Conservation (phyloP, 2,329 filamentous ascomycete genomes). For the Claviceps arundinis region DNA sequence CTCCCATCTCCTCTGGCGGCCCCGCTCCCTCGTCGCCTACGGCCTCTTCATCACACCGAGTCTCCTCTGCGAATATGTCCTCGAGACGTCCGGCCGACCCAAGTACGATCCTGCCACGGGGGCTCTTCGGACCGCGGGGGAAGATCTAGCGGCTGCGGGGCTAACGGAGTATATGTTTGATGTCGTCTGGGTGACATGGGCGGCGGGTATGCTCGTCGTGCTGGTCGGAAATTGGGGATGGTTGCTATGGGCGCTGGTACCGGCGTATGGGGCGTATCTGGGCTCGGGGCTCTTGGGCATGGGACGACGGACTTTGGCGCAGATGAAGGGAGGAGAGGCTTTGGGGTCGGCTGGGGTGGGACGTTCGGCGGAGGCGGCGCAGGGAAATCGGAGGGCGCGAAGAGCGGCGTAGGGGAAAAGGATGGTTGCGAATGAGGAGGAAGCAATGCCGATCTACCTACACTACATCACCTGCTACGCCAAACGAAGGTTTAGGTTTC, state of each 20-base stretch:
- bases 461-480: too few relatives aligned
- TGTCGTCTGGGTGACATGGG: conserved; percentile 88
- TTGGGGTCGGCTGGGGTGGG: conserved; percentile 10
- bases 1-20: conserved; percentile 51
- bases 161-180: conserved; percentile 99
- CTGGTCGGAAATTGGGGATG: conserved; percentile 68
- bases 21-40: conserved; percentile 56
- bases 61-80: conserved; percentile 67
- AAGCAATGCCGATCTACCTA: too few relatives aligned
- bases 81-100: conserved; percentile 76
- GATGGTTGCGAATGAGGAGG: neutral
- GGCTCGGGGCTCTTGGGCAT: conserved; percentile 39
- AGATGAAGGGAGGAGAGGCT: conserved; percentile 23
- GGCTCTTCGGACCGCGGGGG: conserved; percentile 62
- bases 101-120: conserved; percentile 50
- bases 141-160: conserved; percentile 77
- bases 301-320: conserved; percentile 38
- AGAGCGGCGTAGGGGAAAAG: conserved; percentile 31
- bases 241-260: conserved; percentile 41
- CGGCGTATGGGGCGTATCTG: conserved; percentile 42
- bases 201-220: conserved; percentile 55
- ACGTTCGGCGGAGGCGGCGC: conserved; percentile 18
- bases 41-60: conserved; percentile 59
- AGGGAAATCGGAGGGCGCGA: conserved; percentile 40
- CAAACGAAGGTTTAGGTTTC: too few relatives aligned